Evolutionary conservation across 148 eudicot species (phyloP).

Genomic region (Diospyros lotus): DNA sequence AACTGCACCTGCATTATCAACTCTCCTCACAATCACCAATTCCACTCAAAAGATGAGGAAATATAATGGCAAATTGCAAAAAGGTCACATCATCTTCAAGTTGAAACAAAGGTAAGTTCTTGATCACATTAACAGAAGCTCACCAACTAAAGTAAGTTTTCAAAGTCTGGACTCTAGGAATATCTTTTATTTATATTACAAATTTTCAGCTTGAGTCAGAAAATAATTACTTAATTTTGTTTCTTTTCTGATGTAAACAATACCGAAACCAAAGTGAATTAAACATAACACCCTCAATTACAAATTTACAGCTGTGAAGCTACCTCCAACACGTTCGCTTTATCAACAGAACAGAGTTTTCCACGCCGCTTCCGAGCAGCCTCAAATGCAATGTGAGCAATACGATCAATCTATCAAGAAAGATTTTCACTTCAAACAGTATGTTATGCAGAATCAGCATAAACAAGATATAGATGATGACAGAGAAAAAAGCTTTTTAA

Average conservation of each 20-base stretch:
- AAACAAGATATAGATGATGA: not conserved
- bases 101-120: not conserved
- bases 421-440: not conserved
- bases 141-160: not conserved
- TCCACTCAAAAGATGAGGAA: not conserved
- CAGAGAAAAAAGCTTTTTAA: not conserved
- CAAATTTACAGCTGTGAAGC: not conserved
- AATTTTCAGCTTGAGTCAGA: not conserved
- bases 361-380: slow-evolving; percentile 84
- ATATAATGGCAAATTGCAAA: not conserved
- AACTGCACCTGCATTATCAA: not conserved
- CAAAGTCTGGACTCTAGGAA: not conserved
- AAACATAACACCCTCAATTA: not conserved
- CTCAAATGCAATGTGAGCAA: slow-evolving; percentile 95
- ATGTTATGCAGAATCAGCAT: not conserved
- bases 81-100: not conserved
- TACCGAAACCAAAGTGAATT: not conserved
- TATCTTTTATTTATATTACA: not conserved
- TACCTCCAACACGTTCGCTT: slow-evolving; percentile 99
- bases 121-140: not conserved
- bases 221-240: not conserved
- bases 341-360: slow-evolving; percentile 97
- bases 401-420: slow-evolving; percentile 73
- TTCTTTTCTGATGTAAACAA: not conserved
- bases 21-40: not conserved